These are phyloP conservation scores for Rhizodiscina lignyota DNA, from an alignment of 495 filamentous ascomycete genomes.

Conservation along the genomic window DNA sequence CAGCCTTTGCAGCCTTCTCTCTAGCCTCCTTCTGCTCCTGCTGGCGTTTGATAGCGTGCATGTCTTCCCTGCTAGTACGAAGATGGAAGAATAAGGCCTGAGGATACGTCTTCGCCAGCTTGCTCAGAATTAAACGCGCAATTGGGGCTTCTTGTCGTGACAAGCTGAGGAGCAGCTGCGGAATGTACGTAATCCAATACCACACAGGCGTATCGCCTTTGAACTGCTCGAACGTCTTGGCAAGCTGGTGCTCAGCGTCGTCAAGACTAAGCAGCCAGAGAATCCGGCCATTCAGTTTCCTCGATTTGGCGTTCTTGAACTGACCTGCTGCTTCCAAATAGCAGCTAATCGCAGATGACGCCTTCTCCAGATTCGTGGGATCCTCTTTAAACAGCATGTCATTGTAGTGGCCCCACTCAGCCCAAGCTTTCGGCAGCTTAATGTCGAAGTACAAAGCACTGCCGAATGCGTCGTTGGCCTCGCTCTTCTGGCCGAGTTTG, in stretches of 20 bases:
- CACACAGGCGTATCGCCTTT: slow-evolving; percentile 92
- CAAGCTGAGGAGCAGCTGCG: slow-evolving; percentile 79
- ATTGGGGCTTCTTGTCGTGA: slow-evolving; percentile 81
- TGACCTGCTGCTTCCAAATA: slow-evolving; percentile 92
- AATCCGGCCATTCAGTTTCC: slow-evolving; percentile 86
- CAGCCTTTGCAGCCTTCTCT: slow-evolving; percentile 21
- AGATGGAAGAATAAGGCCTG: slow-evolving; percentile 90
- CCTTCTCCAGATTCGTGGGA: slow-evolving; percentile 57
- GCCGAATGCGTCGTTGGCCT: slow-evolving; percentile 87
- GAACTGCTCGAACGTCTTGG: slow-evolving; percentile 72
- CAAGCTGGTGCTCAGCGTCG: slow-evolving; percentile 64
- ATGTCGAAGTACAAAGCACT: slow-evolving; percentile 91
- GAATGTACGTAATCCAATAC: slow-evolving; percentile 99
- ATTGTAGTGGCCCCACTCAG: slow-evolving; percentile 97
- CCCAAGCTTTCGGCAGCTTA: slow-evolving; percentile 92
- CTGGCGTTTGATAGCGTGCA: slow-evolving; percentile 75
- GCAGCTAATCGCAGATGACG: slow-evolving; percentile 82
- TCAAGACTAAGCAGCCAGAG: slow-evolving; percentile 94
- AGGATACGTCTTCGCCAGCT: slow-evolving; percentile 88
- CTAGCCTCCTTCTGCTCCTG: slow-evolving; percentile 67
- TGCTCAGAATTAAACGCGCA: slow-evolving; percentile 64
- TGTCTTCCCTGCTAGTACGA: slow-evolving; percentile 86
- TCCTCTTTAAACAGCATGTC: slow-evolving; percentile 88
- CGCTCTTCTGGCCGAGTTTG: slow-evolving; percentile 72
- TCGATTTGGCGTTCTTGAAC: slow-evolving; percentile 91